Conservation (phyloP, 1,284 basidiomycete genomes). For the Tilletia walkeri region DNA sequence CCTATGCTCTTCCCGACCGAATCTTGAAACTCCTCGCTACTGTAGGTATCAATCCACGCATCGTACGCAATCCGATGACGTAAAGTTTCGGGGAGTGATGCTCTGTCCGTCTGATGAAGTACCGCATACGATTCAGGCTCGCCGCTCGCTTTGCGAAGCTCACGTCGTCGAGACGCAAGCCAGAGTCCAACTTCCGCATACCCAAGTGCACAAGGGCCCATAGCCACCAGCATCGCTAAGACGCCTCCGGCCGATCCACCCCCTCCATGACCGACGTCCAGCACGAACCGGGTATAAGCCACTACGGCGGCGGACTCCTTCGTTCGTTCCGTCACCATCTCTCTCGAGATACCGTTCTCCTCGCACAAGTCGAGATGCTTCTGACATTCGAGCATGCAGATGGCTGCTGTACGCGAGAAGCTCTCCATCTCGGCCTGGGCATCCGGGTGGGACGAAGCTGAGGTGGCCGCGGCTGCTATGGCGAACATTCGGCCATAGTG, state of each 20-base stretch:
- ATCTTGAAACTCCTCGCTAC: conserved; percentile 6
- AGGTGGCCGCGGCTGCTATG: conserved; percentile 64
- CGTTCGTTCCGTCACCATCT: conserved; percentile 33
- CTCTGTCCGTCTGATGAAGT: conserved; percentile 70
- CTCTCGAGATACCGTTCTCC: conserved; percentile 31
- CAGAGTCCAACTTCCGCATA: conserved; percentile 86
- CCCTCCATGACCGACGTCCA: conserved; percentile 29
- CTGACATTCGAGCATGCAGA: conserved; percentile 40
- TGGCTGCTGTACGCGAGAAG: conserved; percentile 63
- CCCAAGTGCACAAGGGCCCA: conserved; percentile 81
- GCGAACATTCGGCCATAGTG: conserved; percentile 61
- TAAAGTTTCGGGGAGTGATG: conserved; percentile 61
- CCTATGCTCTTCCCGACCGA: conserved; percentile 63
- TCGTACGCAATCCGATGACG: conserved; percentile 36
- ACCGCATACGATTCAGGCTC: conserved; percentile 68
- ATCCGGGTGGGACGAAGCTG: conserved; percentile 65
- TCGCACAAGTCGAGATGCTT: conserved; percentile 42
- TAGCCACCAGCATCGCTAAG: conserved; percentile 72
- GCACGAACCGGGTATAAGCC: conserved; percentile 49
- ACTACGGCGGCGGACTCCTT: conserved; percentile 45
- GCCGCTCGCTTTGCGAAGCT: not conserved
- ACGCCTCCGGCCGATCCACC: conserved; percentile 59
- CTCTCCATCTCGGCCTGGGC: conserved; percentile 67
- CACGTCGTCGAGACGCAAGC: conserved; percentile 56
- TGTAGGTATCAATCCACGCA: conserved; percentile 8